Percentiles rank a stretch among this genome's conserved stretches.
These are phyloP conservation scores for Tricholoma furcatifolium DNA, from an alignment of 768 basidiomycete species.

Conservation along the genomic window DNA sequence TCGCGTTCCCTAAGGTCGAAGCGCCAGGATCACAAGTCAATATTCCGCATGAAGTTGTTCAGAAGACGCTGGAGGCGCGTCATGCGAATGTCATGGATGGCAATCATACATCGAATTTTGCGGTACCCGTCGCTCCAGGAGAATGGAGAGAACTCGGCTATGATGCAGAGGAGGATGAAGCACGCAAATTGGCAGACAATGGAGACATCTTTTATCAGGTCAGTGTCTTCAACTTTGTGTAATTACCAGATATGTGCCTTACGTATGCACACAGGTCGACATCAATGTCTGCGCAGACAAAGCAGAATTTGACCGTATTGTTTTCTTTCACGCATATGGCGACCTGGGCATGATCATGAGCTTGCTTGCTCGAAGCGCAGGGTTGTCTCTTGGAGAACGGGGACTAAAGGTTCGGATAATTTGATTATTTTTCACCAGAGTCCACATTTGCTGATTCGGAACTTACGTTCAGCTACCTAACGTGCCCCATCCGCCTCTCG, in stretches of 20 bases:
- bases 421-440: no score
- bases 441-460: neutral
- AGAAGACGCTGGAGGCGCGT: neutral
- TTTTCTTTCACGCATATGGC: slow-evolving; percentile 64
- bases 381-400: slow-evolving; percentile 47
- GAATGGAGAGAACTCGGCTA: slow-evolving; percentile 36
- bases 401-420: slow-evolving; percentile 50
- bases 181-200: slow-evolving; percentile 20
- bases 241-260: neutral
- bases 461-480: slow-evolving; percentile 31
- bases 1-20: slow-evolving; percentile 39
- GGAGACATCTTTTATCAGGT: slow-evolving; percentile 45
- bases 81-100: slow-evolving; percentile 5
- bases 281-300: slow-evolving; percentile 54
- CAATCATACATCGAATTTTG: slow-evolving; percentile 62
- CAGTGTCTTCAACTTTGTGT: neutral
- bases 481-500: slow-evolving; percentile 42
- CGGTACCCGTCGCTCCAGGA: slow-evolving; percentile 41
- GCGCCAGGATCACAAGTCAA: slow-evolving; percentile 18
- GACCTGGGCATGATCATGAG: slow-evolving; percentile 73
- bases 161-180: slow-evolving; percentile 26
- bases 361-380: slow-evolving; percentile 48
- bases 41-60: slow-evolving; percentile 13
- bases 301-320: slow-evolving; percentile 47
- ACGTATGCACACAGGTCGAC: slow-evolving; percentile 46